Conservation (phyloP, 768 basidiomycete genomes). For the Leccinum imitatum region DNA sequence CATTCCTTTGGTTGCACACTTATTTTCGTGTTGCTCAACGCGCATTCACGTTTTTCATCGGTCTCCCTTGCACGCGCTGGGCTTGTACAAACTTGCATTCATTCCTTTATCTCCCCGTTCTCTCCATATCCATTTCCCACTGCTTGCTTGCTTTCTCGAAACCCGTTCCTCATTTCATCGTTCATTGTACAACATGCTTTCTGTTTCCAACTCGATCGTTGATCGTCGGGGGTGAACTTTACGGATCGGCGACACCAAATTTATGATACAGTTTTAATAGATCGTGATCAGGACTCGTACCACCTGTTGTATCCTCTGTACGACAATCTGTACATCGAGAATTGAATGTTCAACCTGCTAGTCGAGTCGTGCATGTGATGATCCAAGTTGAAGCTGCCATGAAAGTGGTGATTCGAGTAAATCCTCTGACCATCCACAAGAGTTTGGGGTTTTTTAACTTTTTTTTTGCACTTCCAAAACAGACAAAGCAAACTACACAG, state of each 20-base stretch:
- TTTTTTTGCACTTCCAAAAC: slow-evolving; percentile 8
- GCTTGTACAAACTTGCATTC: slow-evolving; percentile 7
- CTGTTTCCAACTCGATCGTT: slow-evolving; percentile 2
- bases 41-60: slow-evolving; percentile 4
- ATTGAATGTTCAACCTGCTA: neutral
- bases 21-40: neutral
- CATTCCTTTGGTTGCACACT: no score
- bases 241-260: slow-evolving; percentile 13
- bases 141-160: neutral
- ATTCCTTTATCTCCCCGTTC: neutral
- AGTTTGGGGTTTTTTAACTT: slow-evolving; percentile 7
- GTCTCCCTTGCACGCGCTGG: neutral
- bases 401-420: neutral
- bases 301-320: neutral
- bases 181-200: slow-evolving; percentile 16
- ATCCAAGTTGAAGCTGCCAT: neutral
- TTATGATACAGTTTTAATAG: slow-evolving; percentile 16
- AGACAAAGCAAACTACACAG: slow-evolving; percentile 8
- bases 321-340: slow-evolving; percentile 14
- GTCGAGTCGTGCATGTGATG: neutral
- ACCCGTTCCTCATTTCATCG: slow-evolving; percentile 4
- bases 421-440: neutral
- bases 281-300: slow-evolving; percentile 16
- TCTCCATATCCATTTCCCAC: slow-evolving; percentile 1
- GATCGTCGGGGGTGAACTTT: slow-evolving; percentile 11